Base-by-base conservation (phyloP, 352 stramenopile genomes). In the Pythium plurisporium region DNA sequence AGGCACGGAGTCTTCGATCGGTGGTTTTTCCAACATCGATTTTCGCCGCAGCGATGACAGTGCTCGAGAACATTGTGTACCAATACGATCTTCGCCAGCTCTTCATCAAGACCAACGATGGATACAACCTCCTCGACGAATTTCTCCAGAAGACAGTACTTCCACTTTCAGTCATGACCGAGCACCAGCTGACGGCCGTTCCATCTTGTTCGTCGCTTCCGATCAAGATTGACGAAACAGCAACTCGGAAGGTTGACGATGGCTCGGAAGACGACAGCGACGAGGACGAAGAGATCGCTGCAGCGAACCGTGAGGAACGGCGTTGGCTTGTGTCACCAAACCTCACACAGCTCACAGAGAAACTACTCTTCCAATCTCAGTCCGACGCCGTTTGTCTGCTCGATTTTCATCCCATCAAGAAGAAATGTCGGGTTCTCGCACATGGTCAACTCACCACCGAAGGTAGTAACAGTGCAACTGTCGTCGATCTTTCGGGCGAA, bases 41-140 rank as follows among this genome's bases (percentile, higher is more conserved):
- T 7, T 84, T 89, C 55, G 55, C 70, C 4, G 72, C 75, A 0
- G 70, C 72, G 7, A 69, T 86, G 30, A 80, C 67, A 2, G 74
- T 73, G n/a, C 55, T 89, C 4, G 79, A 89, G 46, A 89, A 89
- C 38, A 67, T 79, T 11, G 77, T 86, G 23, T 82, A 82, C 37
- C 67, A 83, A 17, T 87, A 84, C 50, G 75, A 89, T 37, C 50
- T 89, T 19, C 77, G 62, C 23, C 67, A 79, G 29, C 50, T 67
- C 17, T 65, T 80, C 23, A 41, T 47, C 12, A 69, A 69, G 31
- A 65, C 69, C 3, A 59, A 65, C 12, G 55, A 63, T 15, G 57
- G 61, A 10, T 74, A 70, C 22, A 42, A 64, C 3, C 58, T 73
- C 2, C 63, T 86, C 12, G 63, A 83, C 49, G 56, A 77, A 36